Evolutionary conservation across 306 rosid species (phyloP).

Genomic region (Begonia fuchsioides): DNA sequence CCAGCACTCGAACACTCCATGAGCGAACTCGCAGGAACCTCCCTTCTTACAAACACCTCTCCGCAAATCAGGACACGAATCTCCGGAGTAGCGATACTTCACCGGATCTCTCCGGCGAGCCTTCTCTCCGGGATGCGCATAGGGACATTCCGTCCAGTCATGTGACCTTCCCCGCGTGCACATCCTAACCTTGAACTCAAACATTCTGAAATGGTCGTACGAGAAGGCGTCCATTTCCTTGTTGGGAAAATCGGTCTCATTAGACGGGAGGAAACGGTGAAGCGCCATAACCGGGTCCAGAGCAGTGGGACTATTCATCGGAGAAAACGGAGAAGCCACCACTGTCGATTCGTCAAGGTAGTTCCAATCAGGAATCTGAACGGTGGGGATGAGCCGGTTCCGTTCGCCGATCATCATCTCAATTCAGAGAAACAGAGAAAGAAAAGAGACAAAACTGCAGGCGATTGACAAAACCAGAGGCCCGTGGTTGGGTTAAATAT

Average conservation of each 20-base stretch:
- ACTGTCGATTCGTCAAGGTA: too few relatives aligned
- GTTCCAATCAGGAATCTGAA: too few relatives aligned
- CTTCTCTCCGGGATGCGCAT: constrained; percentile 79
- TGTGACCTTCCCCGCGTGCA: constrained; percentile 68
- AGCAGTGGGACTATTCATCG: too few relatives aligned
- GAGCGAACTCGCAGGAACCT: constrained; percentile 69
- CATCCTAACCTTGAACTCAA: constrained; percentile 44
- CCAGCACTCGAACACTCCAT: constrained; percentile 91
- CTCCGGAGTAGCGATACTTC: constrained; percentile 48
- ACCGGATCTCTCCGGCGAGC: constrained; percentile 88
- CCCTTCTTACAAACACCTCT: constrained; percentile 47
- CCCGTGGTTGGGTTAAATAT: too few relatives aligned
- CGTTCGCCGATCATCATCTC: too few relatives aligned
- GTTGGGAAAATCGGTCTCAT: constrained; percentile 14
- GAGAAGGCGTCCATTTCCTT: constrained; percentile 31
- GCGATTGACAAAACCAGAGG: too few relatives aligned
- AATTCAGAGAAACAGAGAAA: too few relatives aligned
- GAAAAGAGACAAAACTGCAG: too few relatives aligned
- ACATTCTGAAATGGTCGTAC: constrained; percentile 67
- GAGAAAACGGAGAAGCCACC: too few relatives aligned
- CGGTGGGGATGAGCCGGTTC: too few relatives aligned
- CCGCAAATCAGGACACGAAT: constrained; percentile 61
- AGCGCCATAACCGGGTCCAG: constrained; percentile 9
- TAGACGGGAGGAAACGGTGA: constrained; percentile 26
- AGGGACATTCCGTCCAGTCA: constrained; percentile 85